Percentiles rank a stretch among this genome's conserved stretches.
These are phyloP conservation scores for Phytopythium montanum DNA, from an alignment of 352 stramenopile species.

Conservation along the genomic window DNA sequence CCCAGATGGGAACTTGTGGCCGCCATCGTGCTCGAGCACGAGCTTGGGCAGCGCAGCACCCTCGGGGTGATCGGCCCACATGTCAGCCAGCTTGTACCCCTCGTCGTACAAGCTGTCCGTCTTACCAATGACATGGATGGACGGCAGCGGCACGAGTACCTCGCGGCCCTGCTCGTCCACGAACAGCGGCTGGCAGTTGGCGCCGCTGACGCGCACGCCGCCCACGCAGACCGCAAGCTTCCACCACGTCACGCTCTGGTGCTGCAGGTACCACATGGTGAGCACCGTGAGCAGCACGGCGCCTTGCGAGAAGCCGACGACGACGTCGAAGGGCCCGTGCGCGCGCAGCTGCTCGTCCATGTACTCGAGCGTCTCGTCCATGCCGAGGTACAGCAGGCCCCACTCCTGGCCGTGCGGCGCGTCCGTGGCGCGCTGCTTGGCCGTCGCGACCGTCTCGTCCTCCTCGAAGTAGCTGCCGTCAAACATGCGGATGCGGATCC, in stretches of 20 bases:
- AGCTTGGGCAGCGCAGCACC: constrained; percentile 17
- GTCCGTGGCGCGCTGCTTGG: constrained; percentile 12
- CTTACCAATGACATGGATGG: constrained; percentile 44
- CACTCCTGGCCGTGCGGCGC: not conserved
- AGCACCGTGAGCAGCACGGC: constrained; percentile 57
- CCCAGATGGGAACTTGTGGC: constrained; percentile 30
- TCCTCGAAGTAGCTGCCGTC: constrained; percentile 4
- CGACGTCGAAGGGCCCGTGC: constrained; percentile 70
- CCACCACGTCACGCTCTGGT: constrained; percentile 35
- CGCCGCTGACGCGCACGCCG: constrained; percentile 18
- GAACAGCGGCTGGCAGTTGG: constrained; percentile 19
- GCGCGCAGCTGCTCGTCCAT: constrained; percentile 52
- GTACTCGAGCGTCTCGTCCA: constrained; percentile 42
- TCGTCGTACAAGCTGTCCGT: constrained; percentile 28
- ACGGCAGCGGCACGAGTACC: constrained; percentile 21
- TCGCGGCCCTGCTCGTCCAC: constrained; percentile 14
- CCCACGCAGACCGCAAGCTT: constrained; percentile 46
- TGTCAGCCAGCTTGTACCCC: constrained; percentile 20
- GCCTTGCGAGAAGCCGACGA: constrained; percentile 76
- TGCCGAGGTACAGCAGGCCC: constrained; percentile 27
- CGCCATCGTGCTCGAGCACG: constrained; percentile 33
- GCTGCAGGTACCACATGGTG: constrained; percentile 50
- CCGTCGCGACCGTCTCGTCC: constrained; percentile 8
- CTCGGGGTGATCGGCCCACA: constrained; percentile 29
- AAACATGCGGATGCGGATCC: constrained; percentile 26